Conservation (phyloP, 2,329 filamentous ascomycete genomes). For the Fusarium sarcochroum region DNA sequence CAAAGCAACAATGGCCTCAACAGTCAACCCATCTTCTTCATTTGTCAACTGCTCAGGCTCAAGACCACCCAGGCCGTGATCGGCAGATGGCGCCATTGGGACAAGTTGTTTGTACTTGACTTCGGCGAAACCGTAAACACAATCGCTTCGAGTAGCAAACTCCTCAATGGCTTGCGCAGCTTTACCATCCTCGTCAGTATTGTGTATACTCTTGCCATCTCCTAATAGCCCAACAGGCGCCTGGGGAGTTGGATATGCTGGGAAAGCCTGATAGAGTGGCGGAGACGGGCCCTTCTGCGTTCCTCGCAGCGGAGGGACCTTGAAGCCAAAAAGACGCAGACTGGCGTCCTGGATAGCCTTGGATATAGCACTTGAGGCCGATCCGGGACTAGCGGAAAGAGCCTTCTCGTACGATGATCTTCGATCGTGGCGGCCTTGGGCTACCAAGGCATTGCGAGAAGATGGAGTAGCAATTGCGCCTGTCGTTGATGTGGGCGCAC, state of each 20-base stretch:
- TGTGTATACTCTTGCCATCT: slow-evolving; percentile 69
- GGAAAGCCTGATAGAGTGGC: slow-evolving; percentile 85
- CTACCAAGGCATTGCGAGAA: slow-evolving; percentile 82
- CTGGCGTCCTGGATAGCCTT: slow-evolving; percentile 97
- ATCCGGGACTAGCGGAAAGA: slow-evolving; percentile 77
- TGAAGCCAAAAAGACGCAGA: slow-evolving; percentile 78
- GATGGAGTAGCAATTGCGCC: slow-evolving; percentile 77
- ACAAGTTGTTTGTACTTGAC: slow-evolving; percentile 99
- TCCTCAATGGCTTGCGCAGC: slow-evolving; percentile 90
- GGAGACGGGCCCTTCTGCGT: slow-evolving; percentile 76
- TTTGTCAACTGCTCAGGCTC: slow-evolving; percentile 65
- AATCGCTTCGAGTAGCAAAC: slow-evolving; percentile 91
- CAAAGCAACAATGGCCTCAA: slow-evolving; percentile 86
- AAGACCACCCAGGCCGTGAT: slow-evolving; percentile 77
- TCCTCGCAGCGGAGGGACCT: slow-evolving; percentile 75
- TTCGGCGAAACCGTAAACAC: slow-evolving; percentile 97
- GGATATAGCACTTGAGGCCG: slow-evolving; percentile 90
- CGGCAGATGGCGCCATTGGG: slow-evolving; percentile 83
- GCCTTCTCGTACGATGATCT: slow-evolving; percentile 83
- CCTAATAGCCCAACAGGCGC: slow-evolving; percentile 74
- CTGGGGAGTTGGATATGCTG: slow-evolving; percentile 82
- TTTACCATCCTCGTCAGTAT: slow-evolving; percentile 82
- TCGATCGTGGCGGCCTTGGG: slow-evolving; percentile 80
- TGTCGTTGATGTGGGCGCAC: slow-evolving; percentile 75
- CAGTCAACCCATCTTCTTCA: slow-evolving; percentile 83